phyloP scores from a whole-genome alignment of 1,139 yeast genomes.

The Hansenula sp. region DNA sequence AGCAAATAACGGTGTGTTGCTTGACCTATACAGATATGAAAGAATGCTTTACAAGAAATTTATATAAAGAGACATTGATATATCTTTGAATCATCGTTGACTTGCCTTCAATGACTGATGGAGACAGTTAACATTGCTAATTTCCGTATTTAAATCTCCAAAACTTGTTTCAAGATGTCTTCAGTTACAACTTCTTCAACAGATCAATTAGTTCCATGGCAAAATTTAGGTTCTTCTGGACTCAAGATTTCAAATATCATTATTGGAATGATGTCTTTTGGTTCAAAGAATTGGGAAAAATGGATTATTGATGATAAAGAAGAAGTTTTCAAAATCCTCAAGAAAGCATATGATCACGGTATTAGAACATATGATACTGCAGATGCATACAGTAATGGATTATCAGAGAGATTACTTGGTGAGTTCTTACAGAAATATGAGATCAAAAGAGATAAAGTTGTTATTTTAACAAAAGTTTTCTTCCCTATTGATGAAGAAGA shows the following conservation, averaged over 20 bases:
- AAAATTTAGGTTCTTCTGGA: conserved; percentile 33
- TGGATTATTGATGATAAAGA: conserved; percentile 46
- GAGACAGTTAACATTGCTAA: no score
- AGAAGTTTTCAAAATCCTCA: conserved; percentile 32
- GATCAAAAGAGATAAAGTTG: conserved; percentile 40
- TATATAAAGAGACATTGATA: no score
- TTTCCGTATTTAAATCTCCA: no score
- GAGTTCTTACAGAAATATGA: conserved; percentile 35
- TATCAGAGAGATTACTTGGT: conserved; percentile 34
- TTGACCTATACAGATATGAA: no score
- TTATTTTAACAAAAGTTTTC: conserved; percentile 41
- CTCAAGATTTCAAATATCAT: conserved; percentile 45
- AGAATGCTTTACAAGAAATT: no score
- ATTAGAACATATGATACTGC: conserved; percentile 49
- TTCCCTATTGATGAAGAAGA: conserved; percentile 27
- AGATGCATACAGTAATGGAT: conserved; percentile 41
- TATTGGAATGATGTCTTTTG: conserved; percentile 55
- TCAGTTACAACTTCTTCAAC: no score
- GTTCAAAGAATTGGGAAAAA: conserved; percentile 38
- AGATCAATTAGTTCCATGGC: not conserved
- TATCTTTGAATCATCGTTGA: no score
- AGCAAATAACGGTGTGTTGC: no score
- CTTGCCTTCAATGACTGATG: no score
- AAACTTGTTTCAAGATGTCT: no score
- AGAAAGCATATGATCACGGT: conserved; percentile 44